Percentiles rank a stretch among this genome's conserved stretches.
These are phyloP conservation scores for Phytopythium cucurbitacearum DNA, from an alignment of 352 stramenopile genomes.

Conservation along the genomic window DNA sequence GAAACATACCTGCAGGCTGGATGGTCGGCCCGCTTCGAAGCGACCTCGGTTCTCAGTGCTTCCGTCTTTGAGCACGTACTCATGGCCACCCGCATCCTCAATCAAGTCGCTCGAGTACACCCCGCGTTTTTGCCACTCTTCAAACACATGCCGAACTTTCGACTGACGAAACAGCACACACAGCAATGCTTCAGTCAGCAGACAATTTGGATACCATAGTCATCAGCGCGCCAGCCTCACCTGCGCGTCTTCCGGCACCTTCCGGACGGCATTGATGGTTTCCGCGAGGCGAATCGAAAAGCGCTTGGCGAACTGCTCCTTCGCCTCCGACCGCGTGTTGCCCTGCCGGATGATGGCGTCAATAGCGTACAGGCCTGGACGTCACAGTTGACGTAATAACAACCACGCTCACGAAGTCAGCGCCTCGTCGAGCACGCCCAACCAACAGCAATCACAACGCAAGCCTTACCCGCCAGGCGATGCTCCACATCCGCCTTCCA, in stretches of 20 bases:
- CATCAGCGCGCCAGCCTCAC: conserved; percentile 15
- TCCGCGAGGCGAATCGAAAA: conserved; percentile 70
- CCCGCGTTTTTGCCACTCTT: conserved; percentile 73
- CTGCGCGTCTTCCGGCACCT: conserved; percentile 57
- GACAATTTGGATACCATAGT: background rate
- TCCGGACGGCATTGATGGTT: conserved; percentile 71
- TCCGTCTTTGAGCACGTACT: conserved; percentile 8
- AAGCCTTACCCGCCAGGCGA: conserved; percentile 52
- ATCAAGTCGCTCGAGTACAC: conserved; percentile 66
- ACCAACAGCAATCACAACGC: conserved; percentile 2
- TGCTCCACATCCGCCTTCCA: conserved; percentile 84
- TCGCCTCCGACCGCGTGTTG: conserved; percentile 19
- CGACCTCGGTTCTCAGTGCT: background rate
- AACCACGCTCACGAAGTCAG: background rate
- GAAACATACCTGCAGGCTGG: background rate
- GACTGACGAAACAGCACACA: conserved; percentile 17
- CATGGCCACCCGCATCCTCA: conserved; percentile 50
- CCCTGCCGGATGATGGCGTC: conserved; percentile 83
- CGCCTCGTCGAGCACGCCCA: background rate
- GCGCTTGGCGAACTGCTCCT: conserved; percentile 74
- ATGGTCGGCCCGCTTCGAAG: background rate
- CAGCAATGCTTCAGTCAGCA: background rate
- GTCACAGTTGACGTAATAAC: conserved; percentile 4
- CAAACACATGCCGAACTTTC: conserved; percentile 63
- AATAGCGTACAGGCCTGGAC: conserved; percentile 69